Evolutionary conservation across 192 early-diverging fungal genomes (phyloP).

Genomic region (Coemansia aciculifera): DNA sequence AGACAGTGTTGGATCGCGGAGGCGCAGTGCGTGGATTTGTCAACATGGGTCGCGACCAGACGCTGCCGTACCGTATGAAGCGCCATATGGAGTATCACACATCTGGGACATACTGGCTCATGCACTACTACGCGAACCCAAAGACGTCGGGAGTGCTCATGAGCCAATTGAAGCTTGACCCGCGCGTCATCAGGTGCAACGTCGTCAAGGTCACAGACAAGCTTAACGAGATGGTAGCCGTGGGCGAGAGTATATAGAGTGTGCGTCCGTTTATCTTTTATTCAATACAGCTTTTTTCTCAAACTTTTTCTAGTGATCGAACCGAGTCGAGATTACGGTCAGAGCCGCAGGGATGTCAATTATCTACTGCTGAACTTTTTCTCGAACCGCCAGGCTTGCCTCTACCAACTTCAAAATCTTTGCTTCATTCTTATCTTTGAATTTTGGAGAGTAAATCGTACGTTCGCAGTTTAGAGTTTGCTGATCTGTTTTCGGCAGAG

Average conservation of each 20-base stretch:
- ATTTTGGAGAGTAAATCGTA: too few species aligned
- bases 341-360: neutral
- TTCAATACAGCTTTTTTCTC: neutral
- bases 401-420: neutral
- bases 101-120: conserved; percentile 70
- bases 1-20: conserved; percentile 75
- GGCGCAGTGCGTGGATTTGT: conserved; percentile 87
- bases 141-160: conserved; percentile 60
- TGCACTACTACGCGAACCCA: conserved; percentile 79
- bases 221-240: conserved; percentile 59
- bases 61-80: conserved; percentile 85
- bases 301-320: conserved; percentile 9
- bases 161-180: conserved; percentile 66
- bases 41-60: conserved; percentile 63
- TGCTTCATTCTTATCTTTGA: too few species aligned
- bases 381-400: neutral
- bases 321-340: conserved; percentile 8
- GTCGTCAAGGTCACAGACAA: conserved; percentile 69
- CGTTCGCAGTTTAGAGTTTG: neutral
- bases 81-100: conserved; percentile 81
- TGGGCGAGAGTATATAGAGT: conserved; percentile 48
- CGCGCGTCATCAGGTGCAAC: conserved; percentile 72
- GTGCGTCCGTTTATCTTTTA: neutral
- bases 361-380: neutral
- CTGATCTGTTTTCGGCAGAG: neutral